Evolutionary conservation across 352 stramenopile genomes (phyloP), one percentile per base, ranked within the genome.

Genomic region (Phytophthora meadii): DNA sequence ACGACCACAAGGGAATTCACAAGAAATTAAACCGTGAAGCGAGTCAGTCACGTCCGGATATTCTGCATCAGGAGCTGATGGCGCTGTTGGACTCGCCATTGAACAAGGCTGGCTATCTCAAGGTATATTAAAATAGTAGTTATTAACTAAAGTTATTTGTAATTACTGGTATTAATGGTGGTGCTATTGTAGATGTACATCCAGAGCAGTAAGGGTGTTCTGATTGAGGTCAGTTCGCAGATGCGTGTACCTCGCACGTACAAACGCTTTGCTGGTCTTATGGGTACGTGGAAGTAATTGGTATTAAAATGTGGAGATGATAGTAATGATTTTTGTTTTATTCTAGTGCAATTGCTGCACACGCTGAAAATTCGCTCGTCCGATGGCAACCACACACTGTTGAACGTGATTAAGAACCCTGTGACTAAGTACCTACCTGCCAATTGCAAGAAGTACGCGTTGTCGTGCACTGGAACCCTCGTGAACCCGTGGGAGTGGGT

Each of bases 321-420:
- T 66, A 64, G 32, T 71, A 51, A 58, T 59, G 27, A 22, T 49
- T 77, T 82, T 70, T 63, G 4, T 30, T 45, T 61, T 25, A 25
- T 60, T 36, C 32, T 75, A 98, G 98, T 99, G 51, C 98, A 99
- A 90, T 74, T 99, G 58, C 88, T 99, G 19, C 98, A 99, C 84
- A 99, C 99, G 82, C 93, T 99, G 76, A 99, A 99, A 82, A 99
- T 99, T 74, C 97, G 98, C 59, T 98, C 97, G 50, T 97, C 93
- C n/a, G 94, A 98, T 57, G 90, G 93, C 59, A 97, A 95, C 57
- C 92, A 98, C 32, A 99, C 94, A 44, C 82, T 99, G 37, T 88
- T 99, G 61, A 99, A 98, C 67, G 97, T 99, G 32, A 98, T 99
- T 70, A 99, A 99, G 76, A 99, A 99, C 87, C 98, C 98, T 5